Conservation (phyloP, 179 eudicot species). For the Heliamphora pulchella region DNA sequence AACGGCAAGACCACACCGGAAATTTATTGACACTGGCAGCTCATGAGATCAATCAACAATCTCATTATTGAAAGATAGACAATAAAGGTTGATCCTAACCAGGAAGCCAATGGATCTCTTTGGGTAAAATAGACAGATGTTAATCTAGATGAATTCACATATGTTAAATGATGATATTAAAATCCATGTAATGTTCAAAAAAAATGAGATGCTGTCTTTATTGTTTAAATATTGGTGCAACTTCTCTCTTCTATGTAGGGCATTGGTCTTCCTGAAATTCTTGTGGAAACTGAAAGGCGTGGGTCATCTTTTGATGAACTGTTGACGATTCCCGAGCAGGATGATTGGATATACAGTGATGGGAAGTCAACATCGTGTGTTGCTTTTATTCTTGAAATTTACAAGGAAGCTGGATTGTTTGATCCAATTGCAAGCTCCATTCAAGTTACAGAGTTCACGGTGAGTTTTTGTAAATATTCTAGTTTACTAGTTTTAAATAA, state of each 20-base stretch:
- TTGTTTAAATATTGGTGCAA: conserved; percentile 1
- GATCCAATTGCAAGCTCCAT: conserved; percentile 57
- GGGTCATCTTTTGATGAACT: conserved; percentile 73
- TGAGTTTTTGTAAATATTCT: conserved; percentile 28
- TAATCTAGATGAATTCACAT: not conserved
- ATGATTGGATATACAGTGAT: conserved; percentile 83
- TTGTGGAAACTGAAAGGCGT: conserved; percentile 81
- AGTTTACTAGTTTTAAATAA: not conserved
- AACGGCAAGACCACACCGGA: not conserved
- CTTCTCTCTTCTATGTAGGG: conserved; percentile 40
- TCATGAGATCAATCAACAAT: not conserved
- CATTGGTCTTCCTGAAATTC: conserved; percentile 71
- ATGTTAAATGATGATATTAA: not conserved
- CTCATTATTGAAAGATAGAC: not conserved
- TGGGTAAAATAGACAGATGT: not conserved
- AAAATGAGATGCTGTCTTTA: not conserved
- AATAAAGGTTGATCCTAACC: not conserved
- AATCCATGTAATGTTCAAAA: not conserved
- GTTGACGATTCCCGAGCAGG: conserved; percentile 80
- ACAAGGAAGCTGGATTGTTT: conserved; percentile 89
- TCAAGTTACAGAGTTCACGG: conserved; percentile 96
- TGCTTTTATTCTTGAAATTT: conserved; percentile 76
- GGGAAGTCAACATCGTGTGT: conserved; percentile 87
- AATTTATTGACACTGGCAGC: not conserved
- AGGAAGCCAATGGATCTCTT: not conserved